Conservation (phyloP, 768 basidiomycete genomes). For the Boletus sp. region DNA sequence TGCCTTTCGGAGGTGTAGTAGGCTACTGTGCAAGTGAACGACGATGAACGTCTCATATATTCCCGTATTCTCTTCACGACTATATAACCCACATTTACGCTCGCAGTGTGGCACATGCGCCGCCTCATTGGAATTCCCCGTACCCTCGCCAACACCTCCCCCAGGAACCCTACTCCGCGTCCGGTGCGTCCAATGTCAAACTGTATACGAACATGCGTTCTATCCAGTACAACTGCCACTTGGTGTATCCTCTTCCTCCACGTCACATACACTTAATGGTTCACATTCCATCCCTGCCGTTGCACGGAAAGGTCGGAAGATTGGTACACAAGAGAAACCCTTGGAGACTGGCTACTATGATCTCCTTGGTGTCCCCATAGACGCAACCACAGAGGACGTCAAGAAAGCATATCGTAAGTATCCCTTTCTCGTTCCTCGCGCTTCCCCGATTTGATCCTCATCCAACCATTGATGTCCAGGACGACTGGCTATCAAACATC, state of each 20-base stretch:
- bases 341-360: constrained; percentile 93
- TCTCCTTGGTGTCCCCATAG: constrained; percentile 69
- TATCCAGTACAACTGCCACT: constrained; percentile 59
- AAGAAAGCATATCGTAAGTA: constrained; percentile 84
- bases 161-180: constrained; percentile 60
- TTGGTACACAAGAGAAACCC: constrained; percentile 85
- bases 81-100: constrained; percentile 62
- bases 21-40: constrained; percentile 9
- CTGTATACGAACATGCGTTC: constrained; percentile 60
- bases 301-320: constrained; percentile 62
- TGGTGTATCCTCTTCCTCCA: constrained; percentile 13
- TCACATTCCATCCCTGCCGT: constrained; percentile 16
- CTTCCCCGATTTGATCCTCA: not conserved
- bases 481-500: constrained; percentile 84
- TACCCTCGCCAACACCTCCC: constrained; percentile 57
- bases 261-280: constrained; percentile 19
- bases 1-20: not conserved
- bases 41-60: constrained; percentile 47
- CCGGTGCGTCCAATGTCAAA: constrained; percentile 68
- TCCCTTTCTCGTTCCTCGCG: not conserved
- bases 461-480: constrained; percentile 38
- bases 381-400: constrained; percentile 79
- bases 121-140: constrained; percentile 61
- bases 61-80: constrained; percentile 62
- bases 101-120: constrained; percentile 62